Evolutionary conservation across 2,329 filamentous ascomycete genomes (phyloP).

Genomic region (Calonectria leucothoes): DNA sequence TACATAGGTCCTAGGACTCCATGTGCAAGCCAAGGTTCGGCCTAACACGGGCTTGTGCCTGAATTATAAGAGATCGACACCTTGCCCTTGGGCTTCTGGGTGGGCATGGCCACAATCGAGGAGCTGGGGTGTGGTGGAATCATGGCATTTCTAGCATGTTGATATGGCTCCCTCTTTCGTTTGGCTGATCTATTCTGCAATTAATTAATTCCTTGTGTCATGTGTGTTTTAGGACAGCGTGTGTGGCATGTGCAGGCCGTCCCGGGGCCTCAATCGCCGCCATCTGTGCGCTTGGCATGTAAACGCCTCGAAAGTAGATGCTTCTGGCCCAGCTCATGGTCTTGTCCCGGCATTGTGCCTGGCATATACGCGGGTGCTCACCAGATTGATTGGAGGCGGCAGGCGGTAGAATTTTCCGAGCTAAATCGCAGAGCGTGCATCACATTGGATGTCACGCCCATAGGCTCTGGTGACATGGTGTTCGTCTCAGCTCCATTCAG

Average conservation of each 20-base stretch:
- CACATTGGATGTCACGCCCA: not conserved
- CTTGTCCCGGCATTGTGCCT: not conserved
- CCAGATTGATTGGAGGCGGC: not conserved
- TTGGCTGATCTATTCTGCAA: not conserved
- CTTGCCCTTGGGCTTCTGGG: not conserved
- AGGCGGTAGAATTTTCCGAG: not conserved
- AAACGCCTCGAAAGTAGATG: not conserved
- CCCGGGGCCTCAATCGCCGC: not conserved
- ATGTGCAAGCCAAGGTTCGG: slow-evolving; percentile 4
- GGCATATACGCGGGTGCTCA: not conserved
- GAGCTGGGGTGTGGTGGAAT: slow-evolving; percentile 18
- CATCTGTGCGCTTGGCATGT: not conserved
- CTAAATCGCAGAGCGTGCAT: not conserved
- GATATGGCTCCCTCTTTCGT: not conserved
- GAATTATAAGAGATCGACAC: slow-evolving; percentile 7
- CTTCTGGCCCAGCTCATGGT: not conserved
- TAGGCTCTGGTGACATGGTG: not conserved
- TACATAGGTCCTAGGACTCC: slow-evolving; percentile 15
- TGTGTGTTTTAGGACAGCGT: slow-evolving; percentile 19
- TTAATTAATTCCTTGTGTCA: slow-evolving; percentile 18
- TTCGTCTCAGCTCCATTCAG: slow-evolving; percentile 12
- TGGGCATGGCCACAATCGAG: not conserved
- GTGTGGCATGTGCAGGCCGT: slow-evolving; percentile 1
- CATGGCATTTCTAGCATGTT: not conserved
- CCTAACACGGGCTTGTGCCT: slow-evolving; percentile 8